Evolutionary conservation across 2,329 filamentous ascomycete species (phyloP).

Genomic region (Curvularia verruculosa): DNA sequence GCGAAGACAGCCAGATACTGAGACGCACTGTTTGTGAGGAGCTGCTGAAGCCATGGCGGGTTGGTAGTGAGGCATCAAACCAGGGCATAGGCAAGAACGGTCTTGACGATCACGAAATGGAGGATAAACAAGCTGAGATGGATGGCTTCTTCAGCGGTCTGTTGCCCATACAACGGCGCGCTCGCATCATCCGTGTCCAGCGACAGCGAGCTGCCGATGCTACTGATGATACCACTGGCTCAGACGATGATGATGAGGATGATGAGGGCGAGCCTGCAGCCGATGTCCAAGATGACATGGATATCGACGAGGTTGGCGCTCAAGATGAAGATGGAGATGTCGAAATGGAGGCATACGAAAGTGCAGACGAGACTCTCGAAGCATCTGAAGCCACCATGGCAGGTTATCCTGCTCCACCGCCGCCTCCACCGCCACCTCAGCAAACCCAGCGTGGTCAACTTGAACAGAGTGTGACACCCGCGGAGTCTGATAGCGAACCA

Average conservation of each 20-base stretch:
- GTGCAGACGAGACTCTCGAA: conserved; percentile 70
- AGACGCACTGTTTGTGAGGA: conserved; percentile 88
- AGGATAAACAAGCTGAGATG: conserved; percentile 58
- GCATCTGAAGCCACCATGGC: conserved; percentile 78
- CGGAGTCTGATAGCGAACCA: conserved; percentile 74
- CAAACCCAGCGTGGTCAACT: conserved; percentile 49
- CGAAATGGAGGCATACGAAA: conserved; percentile 55
- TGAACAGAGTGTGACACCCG: conserved; percentile 69
- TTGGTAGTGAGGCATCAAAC: conserved; percentile 83
- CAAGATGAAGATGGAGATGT: conserved; percentile 57
- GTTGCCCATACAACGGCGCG: conserved; percentile 34
- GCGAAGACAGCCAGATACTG: conserved; percentile 77
- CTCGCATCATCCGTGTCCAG: conserved; percentile 35
- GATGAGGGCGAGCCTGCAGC: conserved; percentile 55
- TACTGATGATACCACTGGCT: conserved; percentile 52
- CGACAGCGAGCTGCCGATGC: conserved; percentile 48
- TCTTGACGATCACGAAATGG: conserved; percentile 78
- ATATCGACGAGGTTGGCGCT: conserved; percentile 51
- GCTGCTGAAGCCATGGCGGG: conserved; percentile 83
- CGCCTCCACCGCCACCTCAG: conserved; percentile 21
- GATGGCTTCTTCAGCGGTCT: conserved; percentile 37
- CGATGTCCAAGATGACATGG: conserved; percentile 56
- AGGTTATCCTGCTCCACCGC: conserved; percentile 68
- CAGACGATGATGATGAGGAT: conserved; percentile 54
- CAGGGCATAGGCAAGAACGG: conserved; percentile 76